Evolutionary conservation across 208 protist genomes (phyloP).

Genomic region (Crithidia mellificae): DNA sequence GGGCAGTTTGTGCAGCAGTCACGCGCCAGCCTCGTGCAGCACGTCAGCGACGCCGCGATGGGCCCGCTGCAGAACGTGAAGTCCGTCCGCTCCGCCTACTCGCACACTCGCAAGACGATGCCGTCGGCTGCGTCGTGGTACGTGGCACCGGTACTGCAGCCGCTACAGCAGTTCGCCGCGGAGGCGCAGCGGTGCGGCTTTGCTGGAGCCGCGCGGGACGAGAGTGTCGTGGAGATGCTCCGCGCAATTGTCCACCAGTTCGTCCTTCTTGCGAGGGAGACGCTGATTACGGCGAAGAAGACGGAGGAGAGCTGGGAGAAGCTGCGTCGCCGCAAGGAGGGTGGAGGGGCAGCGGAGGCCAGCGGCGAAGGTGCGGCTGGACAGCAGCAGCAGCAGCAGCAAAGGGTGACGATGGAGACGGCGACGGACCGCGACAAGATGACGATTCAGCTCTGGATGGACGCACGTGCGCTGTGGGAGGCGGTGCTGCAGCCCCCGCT

Average conservation of each 20-base stretch:
- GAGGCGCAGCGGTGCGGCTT: constrained; percentile 26
- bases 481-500: constrained; percentile 22
- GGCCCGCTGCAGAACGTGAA: constrained; percentile 71
- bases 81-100: constrained; percentile 73
- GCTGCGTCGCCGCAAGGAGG: constrained; percentile 72
- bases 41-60: constrained; percentile 42
- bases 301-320: constrained; percentile 91
- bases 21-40: constrained; percentile 27
- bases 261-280: constrained; percentile 59
- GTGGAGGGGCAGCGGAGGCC: constrained; percentile 12
- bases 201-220: constrained; percentile 16
- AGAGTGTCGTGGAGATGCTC: constrained; percentile 28
- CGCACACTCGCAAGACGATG: constrained; percentile 67
- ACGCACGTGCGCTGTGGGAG: constrained; percentile 59
- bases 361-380: constrained; percentile 63
- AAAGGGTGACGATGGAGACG: constrained; percentile 51
- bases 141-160: constrained; percentile 51
- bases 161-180: constrained; percentile 49
- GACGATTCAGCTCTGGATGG: constrained; percentile 82
- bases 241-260: constrained; percentile 44
- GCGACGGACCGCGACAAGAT: constrained; percentile 89
- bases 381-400: constrained; percentile 36
- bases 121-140: constrained; percentile 80
- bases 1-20: constrained; percentile 27
- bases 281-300: constrained; percentile 79